A percentile compares a stretch with the other conserved stretches of the same genome.
Conservation (phyloP, 352 stramenopile genomes). For the Blastocystis sp. region DNA sequence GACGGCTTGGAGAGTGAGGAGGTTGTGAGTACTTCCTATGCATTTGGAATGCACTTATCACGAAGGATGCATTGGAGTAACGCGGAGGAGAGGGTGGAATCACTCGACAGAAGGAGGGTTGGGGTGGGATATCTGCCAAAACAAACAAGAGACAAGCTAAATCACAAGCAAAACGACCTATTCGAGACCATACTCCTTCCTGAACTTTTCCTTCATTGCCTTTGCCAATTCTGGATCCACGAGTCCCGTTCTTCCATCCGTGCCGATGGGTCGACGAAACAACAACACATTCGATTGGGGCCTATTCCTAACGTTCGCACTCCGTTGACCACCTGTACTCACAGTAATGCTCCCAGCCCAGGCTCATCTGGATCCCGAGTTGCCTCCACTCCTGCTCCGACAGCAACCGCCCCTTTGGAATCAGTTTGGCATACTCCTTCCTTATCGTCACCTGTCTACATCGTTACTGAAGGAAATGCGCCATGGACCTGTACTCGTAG, state of each 20-base stretch:
- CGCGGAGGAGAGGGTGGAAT: too few relatives aligned
- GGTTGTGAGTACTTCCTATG: too few relatives aligned
- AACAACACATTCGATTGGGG: conserved; percentile 42
- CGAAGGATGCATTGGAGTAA: too few relatives aligned
- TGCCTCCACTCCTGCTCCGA: conserved; percentile 24
- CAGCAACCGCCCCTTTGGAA: conserved; percentile 30
- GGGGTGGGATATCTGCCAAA: too few relatives aligned
- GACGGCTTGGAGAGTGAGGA: too few relatives aligned
- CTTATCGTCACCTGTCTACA: conserved; percentile 38
- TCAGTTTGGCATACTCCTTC: conserved; percentile 20
- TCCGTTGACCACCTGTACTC: neutral
- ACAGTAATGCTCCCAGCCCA: conserved; percentile 44
- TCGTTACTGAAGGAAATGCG: neutral
- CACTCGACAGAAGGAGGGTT: too few relatives aligned
- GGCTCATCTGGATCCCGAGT: conserved; percentile 54
- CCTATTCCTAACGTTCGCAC: neutral
- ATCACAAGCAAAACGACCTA: neutral
- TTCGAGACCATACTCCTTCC: conserved; percentile 50
- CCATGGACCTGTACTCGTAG: conserved; percentile 50
- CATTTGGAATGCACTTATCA: too few relatives aligned
- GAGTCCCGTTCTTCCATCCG: conserved; percentile 30
- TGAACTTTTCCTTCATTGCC: neutral
- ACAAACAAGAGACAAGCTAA: conserved; percentile 1
- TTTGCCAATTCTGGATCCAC: conserved; percentile 13
- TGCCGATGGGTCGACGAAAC: conserved; percentile 36